A percentile compares a stretch with the other conserved stretches of the same genome.
These are phyloP conservation scores for Fusarium vanettenii DNA, from an alignment of 2,329 filamentous ascomycete genomes.

Conservation along the genomic window DNA sequence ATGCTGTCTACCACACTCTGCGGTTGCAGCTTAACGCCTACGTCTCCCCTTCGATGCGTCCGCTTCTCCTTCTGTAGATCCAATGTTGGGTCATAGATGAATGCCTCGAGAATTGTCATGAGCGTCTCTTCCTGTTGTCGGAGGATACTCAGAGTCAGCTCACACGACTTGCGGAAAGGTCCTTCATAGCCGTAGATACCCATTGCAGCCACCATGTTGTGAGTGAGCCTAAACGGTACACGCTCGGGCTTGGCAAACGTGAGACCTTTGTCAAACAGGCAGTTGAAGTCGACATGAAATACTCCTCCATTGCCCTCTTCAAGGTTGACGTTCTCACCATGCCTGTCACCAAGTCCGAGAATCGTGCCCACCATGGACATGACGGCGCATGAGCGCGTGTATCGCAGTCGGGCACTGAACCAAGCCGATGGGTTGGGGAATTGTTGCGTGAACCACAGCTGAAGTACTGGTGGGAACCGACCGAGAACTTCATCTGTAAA, in stretches of 20 bases:
- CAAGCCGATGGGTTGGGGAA: slow-evolving; percentile 94
- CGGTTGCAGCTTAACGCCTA: slow-evolving; percentile 64
- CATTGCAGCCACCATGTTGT: slow-evolving; percentile 99
- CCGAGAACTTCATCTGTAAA: slow-evolving; percentile 75
- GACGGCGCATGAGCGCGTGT: slow-evolving; percentile 93
- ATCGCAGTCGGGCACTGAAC: slow-evolving; percentile 89
- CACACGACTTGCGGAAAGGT: slow-evolving; percentile 89
- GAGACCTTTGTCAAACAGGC: slow-evolving; percentile 96
- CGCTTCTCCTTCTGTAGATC: slow-evolving; percentile 83
- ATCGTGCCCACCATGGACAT: slow-evolving; percentile 99
- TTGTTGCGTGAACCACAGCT: slow-evolving; percentile 95
- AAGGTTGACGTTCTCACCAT: slow-evolving; percentile 96
- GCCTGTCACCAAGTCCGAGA: slow-evolving; percentile 90
- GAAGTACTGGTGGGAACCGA: slow-evolving; percentile 84
- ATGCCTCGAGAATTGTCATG: slow-evolving; percentile 97
- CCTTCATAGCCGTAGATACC: slow-evolving; percentile 94
- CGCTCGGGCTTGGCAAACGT: slow-evolving; percentile 95
- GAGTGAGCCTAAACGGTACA: slow-evolving; percentile 95
- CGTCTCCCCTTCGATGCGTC: slow-evolving; percentile 49
- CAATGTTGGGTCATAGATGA: slow-evolving; percentile 95
- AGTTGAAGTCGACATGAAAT: slow-evolving; percentile 99
- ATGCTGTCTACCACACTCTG: slow-evolving; percentile 90
- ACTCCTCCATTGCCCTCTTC: slow-evolving; percentile 94
- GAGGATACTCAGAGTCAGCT: slow-evolving; percentile 85
- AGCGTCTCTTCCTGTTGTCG: slow-evolving; percentile 94